Conservation (phyloP, 306 rosid species). For the Ziziphus jujuba region DNA sequence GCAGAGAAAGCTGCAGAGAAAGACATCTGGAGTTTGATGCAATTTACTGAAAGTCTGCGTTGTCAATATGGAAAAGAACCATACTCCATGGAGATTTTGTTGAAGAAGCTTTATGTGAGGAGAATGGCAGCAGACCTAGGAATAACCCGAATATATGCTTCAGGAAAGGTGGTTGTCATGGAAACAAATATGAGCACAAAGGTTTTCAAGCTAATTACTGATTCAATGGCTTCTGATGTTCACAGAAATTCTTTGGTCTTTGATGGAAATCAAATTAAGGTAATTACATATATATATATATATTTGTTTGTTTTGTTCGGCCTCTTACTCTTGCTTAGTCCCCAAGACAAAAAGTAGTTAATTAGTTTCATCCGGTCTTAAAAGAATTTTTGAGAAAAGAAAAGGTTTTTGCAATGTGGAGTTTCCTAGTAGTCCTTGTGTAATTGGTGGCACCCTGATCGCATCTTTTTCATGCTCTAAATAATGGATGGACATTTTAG, state of each 20-base stretch:
- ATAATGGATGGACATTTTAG: too few species aligned
- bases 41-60: slow-evolving; percentile 81
- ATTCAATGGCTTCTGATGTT: slow-evolving; percentile 71
- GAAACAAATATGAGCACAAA: slow-evolving; percentile 69
- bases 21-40: slow-evolving; percentile 86
- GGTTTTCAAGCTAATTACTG: slow-evolving; percentile 74
- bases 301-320: slow-evolving; percentile 9
- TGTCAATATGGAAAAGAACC: slow-evolving; percentile 94
- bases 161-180: slow-evolving; percentile 74
- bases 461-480: too few species aligned
- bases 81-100: slow-evolving; percentile 71
- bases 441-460: too few species aligned
- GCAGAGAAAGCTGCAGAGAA: slow-evolving; percentile 83
- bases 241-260: slow-evolving; percentile 65
- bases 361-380: too few species aligned
- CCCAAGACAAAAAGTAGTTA: too few species aligned
- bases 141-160: slow-evolving; percentile 60
- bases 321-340: neutral
- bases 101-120: slow-evolving; percentile 79
- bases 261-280: slow-evolving; percentile 79
- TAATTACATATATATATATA: slow-evolving; percentile 20
- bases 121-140: slow-evolving; percentile 99
- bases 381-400: too few species aligned
- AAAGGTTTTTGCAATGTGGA: too few species aligned
- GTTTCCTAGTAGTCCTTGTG: too few species aligned